Evolutionary conservation across 495 filamentous ascomycete species (phyloP).

Genomic region (Penicillium samsonianum): DNA sequence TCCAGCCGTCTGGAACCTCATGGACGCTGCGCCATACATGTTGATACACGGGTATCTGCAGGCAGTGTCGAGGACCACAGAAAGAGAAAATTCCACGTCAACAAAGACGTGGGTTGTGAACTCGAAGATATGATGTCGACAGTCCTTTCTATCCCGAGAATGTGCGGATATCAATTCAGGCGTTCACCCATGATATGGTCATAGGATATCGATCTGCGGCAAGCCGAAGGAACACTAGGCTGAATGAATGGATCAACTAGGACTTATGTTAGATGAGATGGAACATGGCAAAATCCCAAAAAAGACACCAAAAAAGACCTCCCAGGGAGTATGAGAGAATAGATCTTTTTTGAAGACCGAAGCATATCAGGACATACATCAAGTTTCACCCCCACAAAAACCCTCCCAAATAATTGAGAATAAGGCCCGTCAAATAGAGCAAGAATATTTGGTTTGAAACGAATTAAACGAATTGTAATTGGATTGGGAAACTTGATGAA

Average conservation of each 20-base stretch:
- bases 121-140: not conserved
- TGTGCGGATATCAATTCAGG: conserved; percentile 15
- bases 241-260: conserved; percentile 10
- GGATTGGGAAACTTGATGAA: conserved; percentile 14
- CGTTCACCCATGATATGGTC: conserved; percentile 7
- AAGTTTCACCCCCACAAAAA: conserved; percentile 10
- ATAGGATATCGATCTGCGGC: conserved; percentile 6
- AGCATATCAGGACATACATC: conserved; percentile 16
- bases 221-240: conserved; percentile 6
- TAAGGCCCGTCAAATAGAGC: conserved; percentile 1
- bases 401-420: not conserved
- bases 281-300: not conserved
- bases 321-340: conserved; percentile 10
- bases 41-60: conserved; percentile 17
- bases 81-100: not conserved
- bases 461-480: conserved; percentile 4
- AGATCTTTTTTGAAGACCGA: conserved; percentile 2
- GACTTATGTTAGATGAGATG: not conserved
- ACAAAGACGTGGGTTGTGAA: not conserved
- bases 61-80: not conserved
- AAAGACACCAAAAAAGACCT: too few species aligned
- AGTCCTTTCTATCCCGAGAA: conserved; percentile 6
- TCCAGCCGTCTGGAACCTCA: conserved; percentile 17
- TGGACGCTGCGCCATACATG: conserved; percentile 20
- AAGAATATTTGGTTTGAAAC: not conserved